Conservation (phyloP, 2,329 filamentous ascomycete species). For the Monosporascus sp. region DNA sequence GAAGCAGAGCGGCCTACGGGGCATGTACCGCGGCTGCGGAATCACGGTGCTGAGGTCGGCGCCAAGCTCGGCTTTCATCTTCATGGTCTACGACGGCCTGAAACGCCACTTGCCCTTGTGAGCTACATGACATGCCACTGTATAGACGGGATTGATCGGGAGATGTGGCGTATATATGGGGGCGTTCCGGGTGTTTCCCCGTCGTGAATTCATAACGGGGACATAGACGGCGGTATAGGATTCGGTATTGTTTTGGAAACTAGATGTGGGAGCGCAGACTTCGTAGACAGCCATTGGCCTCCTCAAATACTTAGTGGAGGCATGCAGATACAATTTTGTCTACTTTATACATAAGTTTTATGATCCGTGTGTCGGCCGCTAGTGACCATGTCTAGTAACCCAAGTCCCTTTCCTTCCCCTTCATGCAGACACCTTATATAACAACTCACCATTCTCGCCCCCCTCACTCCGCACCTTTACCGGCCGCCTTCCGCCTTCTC, state of each 20-base stretch:
- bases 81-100: conserved; percentile 87
- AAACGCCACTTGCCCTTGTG: conserved; percentile 59
- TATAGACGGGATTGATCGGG: conserved; percentile 6
- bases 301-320: too few species aligned
- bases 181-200: too few species aligned
- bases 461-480: conserved; percentile 10
- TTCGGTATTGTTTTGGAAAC: too few species aligned
- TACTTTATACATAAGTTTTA: not conserved
- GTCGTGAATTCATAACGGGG: too few species aligned
- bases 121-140: conserved; percentile 2
- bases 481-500: conserved; percentile 25
- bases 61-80: conserved; percentile 97
- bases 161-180: not conserved
- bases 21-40: conserved; percentile 89
- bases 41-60: conserved; percentile 85
- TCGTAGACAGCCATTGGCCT: too few species aligned
- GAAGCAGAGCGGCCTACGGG: conserved; percentile 73
- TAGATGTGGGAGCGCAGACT: too few species aligned
- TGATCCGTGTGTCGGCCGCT: too few species aligned
- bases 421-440: not conserved
- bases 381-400: not conserved
- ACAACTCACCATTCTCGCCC: not conserved
- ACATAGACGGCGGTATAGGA: too few species aligned
- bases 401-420: not conserved
- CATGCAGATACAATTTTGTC: conserved; percentile 2